Conservation (phyloP, 805 yeast genomes). For the Kodamaea fukazawae region DNA sequence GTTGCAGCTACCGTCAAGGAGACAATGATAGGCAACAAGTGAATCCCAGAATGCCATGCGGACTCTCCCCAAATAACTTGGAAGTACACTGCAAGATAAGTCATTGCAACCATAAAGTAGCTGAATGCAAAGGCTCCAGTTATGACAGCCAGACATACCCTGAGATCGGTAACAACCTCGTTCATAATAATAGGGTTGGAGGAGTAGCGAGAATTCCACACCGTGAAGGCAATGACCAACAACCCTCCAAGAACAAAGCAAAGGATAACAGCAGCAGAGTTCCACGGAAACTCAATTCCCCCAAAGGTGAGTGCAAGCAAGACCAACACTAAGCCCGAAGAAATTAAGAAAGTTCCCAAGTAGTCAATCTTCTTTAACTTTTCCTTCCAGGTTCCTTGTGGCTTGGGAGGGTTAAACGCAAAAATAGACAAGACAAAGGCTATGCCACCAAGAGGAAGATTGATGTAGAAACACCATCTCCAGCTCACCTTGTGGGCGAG, state of each 20-base stretch:
- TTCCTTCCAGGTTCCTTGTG: slow-evolving; percentile 13
- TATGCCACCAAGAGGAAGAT: slow-evolving; percentile 22
- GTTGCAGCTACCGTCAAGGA: slow-evolving; percentile 32
- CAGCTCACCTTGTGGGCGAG: slow-evolving; percentile 20
- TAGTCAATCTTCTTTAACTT: slow-evolving; percentile 18
- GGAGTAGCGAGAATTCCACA: slow-evolving; percentile 16
- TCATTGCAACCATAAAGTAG: slow-evolving; percentile 38
- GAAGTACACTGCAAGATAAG: slow-evolving; percentile 37
- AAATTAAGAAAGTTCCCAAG: slow-evolving; percentile 18
- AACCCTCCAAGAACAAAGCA: slow-evolving; percentile 18
- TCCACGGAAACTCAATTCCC: slow-evolving; percentile 20
- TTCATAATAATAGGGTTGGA: slow-evolving; percentile 15
- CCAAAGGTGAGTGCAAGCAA: slow-evolving; percentile 21
- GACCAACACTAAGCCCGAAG: slow-evolving; percentile 17
- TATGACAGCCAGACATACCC: slow-evolving; percentile 16
- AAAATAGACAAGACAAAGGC: slow-evolving; percentile 16
- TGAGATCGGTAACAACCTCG: slow-evolving; percentile 15
- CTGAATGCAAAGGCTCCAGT: slow-evolving; percentile 32
- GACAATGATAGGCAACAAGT: slow-evolving; percentile 33
- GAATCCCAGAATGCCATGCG: slow-evolving; percentile 37
- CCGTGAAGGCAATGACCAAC: slow-evolving; percentile 12
- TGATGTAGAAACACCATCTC: slow-evolving; percentile 27
- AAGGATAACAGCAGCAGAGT: slow-evolving; percentile 17
- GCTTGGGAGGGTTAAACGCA: slow-evolving; percentile 21
- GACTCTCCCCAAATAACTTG: slow-evolving; percentile 35